These are phyloP conservation scores for Sporodiniella umbellata DNA, from an alignment of 371 early-diverging fungal species.

Conservation along the genomic window DNA sequence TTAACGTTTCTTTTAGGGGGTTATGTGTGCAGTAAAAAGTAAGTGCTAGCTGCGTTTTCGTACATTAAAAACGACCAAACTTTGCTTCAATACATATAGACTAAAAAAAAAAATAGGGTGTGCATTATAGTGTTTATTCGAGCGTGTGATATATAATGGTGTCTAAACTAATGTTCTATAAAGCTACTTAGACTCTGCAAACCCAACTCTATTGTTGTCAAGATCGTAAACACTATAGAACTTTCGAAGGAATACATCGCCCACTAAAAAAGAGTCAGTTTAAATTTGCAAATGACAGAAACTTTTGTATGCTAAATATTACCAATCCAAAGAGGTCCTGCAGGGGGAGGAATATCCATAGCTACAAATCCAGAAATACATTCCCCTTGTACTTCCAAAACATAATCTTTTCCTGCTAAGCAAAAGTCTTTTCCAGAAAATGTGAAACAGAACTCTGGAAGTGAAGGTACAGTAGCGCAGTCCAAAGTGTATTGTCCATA, in stretches of 20 bases:
- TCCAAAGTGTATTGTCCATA: constrained; percentile 87
- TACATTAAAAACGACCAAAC: too few species aligned
- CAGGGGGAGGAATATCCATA: constrained; percentile 75
- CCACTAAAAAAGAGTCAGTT: too few species aligned
- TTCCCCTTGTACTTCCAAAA: constrained; percentile 76
- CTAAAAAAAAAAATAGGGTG: too few species aligned
- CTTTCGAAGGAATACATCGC: constrained; percentile 91
- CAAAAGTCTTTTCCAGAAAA: constrained; percentile 73
- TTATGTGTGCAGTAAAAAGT: too few species aligned
- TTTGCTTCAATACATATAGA: too few species aligned
- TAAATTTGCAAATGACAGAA: too few species aligned
- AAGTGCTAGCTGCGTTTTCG: too few species aligned
- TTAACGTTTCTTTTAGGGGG: too few species aligned
- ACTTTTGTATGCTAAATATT: too few species aligned
- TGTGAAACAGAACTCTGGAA: constrained; percentile 77
- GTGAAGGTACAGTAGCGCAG: constrained; percentile 56
- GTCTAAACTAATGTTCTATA: too few species aligned
- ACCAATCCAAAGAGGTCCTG: constrained; percentile 48
- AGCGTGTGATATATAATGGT: too few species aligned
- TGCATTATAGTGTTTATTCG: too few species aligned
- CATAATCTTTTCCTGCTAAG: constrained; percentile 62
- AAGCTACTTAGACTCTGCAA: constrained; percentile 45
- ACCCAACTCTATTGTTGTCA: constrained; percentile 85
- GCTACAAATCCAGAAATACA: constrained; percentile 95
- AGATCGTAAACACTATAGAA: constrained; percentile 90